A percentile compares a stretch with the other conserved stretches of the same genome.
Conservation (phyloP, 768 basidiomycete genomes). For the Amanita molliuscula region DNA sequence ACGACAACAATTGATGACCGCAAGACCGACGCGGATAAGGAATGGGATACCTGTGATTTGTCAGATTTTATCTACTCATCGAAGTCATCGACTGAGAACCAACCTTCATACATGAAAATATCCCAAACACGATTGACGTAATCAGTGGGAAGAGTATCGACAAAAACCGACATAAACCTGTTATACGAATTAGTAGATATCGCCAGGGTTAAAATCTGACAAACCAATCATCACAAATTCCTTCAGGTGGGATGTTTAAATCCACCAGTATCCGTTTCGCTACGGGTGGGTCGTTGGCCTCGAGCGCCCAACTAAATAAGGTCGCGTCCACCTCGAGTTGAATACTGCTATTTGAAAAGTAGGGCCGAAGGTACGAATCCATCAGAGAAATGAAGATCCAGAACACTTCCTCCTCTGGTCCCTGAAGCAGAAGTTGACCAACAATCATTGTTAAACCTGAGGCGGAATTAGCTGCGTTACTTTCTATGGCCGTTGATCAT, state of each 20-base stretch:
- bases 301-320: conserved; percentile 62
- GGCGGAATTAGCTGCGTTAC: background rate
- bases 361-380: conserved; percentile 73
- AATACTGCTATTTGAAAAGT: conserved; percentile 49
- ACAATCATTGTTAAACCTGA: conserved; percentile 61
- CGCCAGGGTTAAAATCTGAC: conserved; percentile 8
- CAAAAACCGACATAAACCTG: conserved; percentile 71
- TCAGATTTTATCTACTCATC: background rate
- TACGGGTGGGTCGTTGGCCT: conserved; percentile 44
- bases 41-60: conserved; percentile 50
- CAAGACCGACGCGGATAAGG: conserved; percentile 65
- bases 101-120: conserved; percentile 74
- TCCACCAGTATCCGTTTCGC: conserved; percentile 61
- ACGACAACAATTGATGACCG: conserved; percentile 50
- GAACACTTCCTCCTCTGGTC: conserved; percentile 84
- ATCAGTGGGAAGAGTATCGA: conserved; percentile 51
- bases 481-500: conserved; percentile 7
- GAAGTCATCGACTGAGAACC: conserved; percentile 3
- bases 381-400: conserved; percentile 86
- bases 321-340: conserved; percentile 73
- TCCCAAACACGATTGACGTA: conserved; percentile 75
- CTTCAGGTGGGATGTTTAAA: conserved; percentile 45
- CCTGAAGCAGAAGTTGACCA: conserved; percentile 60
- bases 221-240: conserved; percentile 58
- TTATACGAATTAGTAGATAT: background rate